A percentile compares a stretch with the other conserved stretches of the same genome.
phyloP scores from a whole-genome alignment of 345 rosid genomes.

The Gossypium longicalyx region DNA sequence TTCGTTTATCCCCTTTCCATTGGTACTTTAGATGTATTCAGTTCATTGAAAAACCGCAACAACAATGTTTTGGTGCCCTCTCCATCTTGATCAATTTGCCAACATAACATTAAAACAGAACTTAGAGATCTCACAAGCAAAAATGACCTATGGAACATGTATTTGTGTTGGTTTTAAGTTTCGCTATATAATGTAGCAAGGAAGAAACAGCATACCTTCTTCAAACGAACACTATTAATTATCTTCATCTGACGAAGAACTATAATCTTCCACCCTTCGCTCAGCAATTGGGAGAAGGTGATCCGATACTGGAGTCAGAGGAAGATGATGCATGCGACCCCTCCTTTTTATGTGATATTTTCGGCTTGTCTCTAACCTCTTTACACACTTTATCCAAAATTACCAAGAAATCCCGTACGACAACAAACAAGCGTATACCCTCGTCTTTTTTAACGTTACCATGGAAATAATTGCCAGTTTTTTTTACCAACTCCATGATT shows the following conservation, averaged over 20 bases:
- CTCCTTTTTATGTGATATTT: constrained; percentile 47
- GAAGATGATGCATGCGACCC: constrained; percentile 44
- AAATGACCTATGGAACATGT: background rate
- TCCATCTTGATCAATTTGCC: background rate
- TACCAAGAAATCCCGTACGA: constrained; percentile 78
- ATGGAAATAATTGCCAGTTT: constrained; percentile 90
- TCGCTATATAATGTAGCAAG: background rate
- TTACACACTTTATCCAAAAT: constrained; percentile 80
- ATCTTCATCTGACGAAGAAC: constrained; percentile 66
- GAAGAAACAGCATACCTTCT: constrained; percentile 15
- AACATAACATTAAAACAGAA: background rate
- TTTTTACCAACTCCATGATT: constrained; percentile 80
- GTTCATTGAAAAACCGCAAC: background rate
- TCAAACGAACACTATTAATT: constrained; percentile 8
- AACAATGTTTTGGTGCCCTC: background rate
- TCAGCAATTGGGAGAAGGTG: constrained; percentile 50
- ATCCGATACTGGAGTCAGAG: constrained; percentile 29
- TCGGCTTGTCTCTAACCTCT: constrained; percentile 59
- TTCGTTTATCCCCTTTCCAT: background rate
- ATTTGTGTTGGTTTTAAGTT: background rate
- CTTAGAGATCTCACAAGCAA: background rate
- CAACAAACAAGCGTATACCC: constrained; percentile 73
- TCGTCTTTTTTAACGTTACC: constrained; percentile 92
- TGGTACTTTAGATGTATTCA: background rate
- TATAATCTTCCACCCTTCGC: constrained; percentile 41